Conservation (phyloP, 176 grass and related monocot genomes). For the Aechmea fasciata region DNA sequence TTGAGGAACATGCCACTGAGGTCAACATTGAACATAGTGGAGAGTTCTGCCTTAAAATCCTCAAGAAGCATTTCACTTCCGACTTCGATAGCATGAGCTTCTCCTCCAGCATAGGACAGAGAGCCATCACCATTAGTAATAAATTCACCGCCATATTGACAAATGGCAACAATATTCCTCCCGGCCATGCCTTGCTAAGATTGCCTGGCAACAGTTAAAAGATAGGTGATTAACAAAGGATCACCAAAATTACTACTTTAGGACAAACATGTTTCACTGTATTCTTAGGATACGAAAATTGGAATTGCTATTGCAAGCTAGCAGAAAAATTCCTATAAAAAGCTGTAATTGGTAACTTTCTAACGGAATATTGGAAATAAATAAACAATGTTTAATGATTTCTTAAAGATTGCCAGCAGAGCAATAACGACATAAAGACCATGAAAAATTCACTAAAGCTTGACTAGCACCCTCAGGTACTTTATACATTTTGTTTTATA, state of each 20-base stretch:
- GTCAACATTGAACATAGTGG: conserved; percentile 71
- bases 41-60: conserved; percentile 66
- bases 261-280: background rate
- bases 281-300: too few species aligned
- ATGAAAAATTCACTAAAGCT: too few species aligned
- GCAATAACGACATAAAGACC: too few species aligned
- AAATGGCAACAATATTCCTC: conserved; percentile 53
- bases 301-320: too few species aligned
- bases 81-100: conserved; percentile 82
- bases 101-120: conserved; percentile 80
- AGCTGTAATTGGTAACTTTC: too few species aligned
- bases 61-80: conserved; percentile 52
- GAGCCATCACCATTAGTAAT: conserved; percentile 49
- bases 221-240: background rate
- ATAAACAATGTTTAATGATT: too few species aligned
- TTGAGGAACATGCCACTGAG: conserved; percentile 61
- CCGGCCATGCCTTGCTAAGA: conserved; percentile 8
- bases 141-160: conserved; percentile 91
- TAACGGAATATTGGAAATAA: too few species aligned
- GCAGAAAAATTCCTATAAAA: too few species aligned
- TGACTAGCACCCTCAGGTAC: too few species aligned
- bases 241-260: background rate
- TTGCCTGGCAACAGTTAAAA: background rate
- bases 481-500: too few species aligned
- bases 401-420: too few species aligned